Base-by-base conservation (phyloP, 192 early-diverging fungal genomes). In the Backusella macrospora region DNA sequence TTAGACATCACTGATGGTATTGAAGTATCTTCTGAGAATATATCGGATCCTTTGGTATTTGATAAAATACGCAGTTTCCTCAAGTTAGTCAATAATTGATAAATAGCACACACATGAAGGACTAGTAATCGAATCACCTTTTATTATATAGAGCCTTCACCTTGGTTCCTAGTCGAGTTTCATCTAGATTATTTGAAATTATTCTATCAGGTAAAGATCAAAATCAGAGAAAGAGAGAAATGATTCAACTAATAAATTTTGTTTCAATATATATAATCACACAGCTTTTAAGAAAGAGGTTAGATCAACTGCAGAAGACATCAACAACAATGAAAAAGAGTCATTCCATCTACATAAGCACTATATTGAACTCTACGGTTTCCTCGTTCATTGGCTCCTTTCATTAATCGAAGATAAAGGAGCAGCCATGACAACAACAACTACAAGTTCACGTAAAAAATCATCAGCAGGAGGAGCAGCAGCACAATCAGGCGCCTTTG, bases 381-480 rank as follows among this genome's bases (percentile, higher is more conserved):
- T 93, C 72, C 65, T 95, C 62, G 80, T 95, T 62, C 89, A 92
- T 70, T 98, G 96, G 95, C 80, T 92, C 14, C 80, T 96, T 44
- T 85, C 86, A 59, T 74, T 84, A 7, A 90, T 86, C 59, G 92
- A 94, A 77, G 85, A 87, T 14, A 85, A 85, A 45, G 81, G 80
- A 9, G 68, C 79, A 8, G 39, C 76, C 0, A 83, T 73, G 13
- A 84, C 72, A 21, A 74, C 70, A 62, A 65, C 55, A 63, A 39
- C 1, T 34, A 34, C 71, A 40, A 75, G 72, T 48, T 64, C 44
- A 46, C n/a, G 21, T 37, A 68, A 73, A 70, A 59, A 21, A 65
- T 49, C 13, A 2, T 34, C 29, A 34, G 29, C 29, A 2, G 29
- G 29, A 34, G 29, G 1, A 34, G 29, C 29, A 34, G 29, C 29